Evolutionary conservation across 169 alveolate species (phyloP), one percentile per base, ranked within the genome.

Genomic region (Eimeria maxima): DNA sequence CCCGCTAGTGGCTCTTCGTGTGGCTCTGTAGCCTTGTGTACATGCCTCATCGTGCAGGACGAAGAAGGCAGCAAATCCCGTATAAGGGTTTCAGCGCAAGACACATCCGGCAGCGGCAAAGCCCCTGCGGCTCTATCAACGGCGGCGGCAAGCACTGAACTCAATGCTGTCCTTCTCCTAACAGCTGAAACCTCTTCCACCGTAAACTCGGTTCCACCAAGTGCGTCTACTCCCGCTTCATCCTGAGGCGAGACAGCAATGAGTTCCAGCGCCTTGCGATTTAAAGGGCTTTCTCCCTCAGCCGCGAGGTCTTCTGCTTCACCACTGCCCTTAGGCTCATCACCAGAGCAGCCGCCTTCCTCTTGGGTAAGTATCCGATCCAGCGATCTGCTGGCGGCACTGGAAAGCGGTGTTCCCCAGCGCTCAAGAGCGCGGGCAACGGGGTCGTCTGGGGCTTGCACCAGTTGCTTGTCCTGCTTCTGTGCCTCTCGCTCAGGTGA

Each of bases 61-160:
- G 78, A 27, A 60, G 60, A 11, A 22, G 93, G 78, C 93, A 60
- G 93, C 13, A 86, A 38, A 18, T 86, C 78, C 47, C 78, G 45
- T 24, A 86, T 86, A 8, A 86, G 78, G 53, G 93, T 80, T 60
- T 86, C 78, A 11, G 93, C 93, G 45, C 50, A 57, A 29, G 78
- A 53, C n/a, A 86, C 14, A 29, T 57, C 93, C 45, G 93, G 78
- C 80, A 86, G n/a, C 33, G 93, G 80, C 69, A 57, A 50, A 60
- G 60, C 60, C 47, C 93, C 93, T 60, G 93, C 93, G 13, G 93
- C 93, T 45, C 93, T 86, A 33, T 86, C 80, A 27, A 81, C 67
- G 42, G 90, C 90, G 29, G 90, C 90, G 27, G 45, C 71, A 45
- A 81, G 55, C 22, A 73, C 44, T 11, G 93, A 33, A 53, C 90